phyloP scores from a whole-genome alignment of 2,329 filamentous ascomycete genomes.

The Microdochium trichocladiopsis region DNA sequence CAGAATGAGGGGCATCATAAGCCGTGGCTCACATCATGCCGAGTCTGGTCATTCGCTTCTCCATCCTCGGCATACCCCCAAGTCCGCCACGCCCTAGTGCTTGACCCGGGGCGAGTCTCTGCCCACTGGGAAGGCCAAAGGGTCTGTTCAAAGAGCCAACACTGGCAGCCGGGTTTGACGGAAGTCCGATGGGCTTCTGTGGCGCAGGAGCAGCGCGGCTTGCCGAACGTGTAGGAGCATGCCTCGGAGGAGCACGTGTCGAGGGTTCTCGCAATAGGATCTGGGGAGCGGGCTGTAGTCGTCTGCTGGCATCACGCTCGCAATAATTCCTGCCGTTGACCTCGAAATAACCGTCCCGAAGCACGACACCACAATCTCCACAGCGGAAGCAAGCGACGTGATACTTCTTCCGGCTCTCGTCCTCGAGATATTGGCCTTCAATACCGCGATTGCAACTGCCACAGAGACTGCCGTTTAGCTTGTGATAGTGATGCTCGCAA shows the following conservation, averaged over 20 bases:
- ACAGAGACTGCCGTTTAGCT: slow-evolving; percentile 82
- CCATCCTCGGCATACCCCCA: slow-evolving; percentile 39
- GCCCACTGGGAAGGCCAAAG: slow-evolving; percentile 24
- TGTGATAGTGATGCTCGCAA: slow-evolving; percentile 88
- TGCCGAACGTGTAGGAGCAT: slow-evolving; percentile 5
- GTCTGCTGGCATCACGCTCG: slow-evolving; percentile 72
- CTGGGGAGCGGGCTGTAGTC: slow-evolving; percentile 33
- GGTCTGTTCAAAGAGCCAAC: slow-evolving; percentile 17
- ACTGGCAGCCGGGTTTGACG: slow-evolving; percentile 12
- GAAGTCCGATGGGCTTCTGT: slow-evolving; percentile 14
- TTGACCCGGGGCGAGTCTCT: slow-evolving; percentile 26
- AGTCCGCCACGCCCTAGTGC: slow-evolving; percentile 23
- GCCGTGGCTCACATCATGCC: slow-evolving; percentile 39
- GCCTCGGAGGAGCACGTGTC: background rate
- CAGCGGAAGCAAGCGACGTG: slow-evolving; percentile 86
- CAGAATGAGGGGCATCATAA: background rate
- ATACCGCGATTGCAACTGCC: slow-evolving; percentile 75
- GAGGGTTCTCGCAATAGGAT: background rate
- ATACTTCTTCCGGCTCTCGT: slow-evolving; percentile 69
- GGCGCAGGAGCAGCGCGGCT: slow-evolving; percentile 9
- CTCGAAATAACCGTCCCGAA: slow-evolving; percentile 87
- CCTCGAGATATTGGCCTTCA: slow-evolving; percentile 89
- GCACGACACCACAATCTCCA: slow-evolving; percentile 63
- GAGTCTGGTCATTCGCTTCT: slow-evolving; percentile 55
- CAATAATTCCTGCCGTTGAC: slow-evolving; percentile 75